phyloP scores from a whole-genome alignment of 208 protist genomes.

The Leishmania turanica region DNA sequence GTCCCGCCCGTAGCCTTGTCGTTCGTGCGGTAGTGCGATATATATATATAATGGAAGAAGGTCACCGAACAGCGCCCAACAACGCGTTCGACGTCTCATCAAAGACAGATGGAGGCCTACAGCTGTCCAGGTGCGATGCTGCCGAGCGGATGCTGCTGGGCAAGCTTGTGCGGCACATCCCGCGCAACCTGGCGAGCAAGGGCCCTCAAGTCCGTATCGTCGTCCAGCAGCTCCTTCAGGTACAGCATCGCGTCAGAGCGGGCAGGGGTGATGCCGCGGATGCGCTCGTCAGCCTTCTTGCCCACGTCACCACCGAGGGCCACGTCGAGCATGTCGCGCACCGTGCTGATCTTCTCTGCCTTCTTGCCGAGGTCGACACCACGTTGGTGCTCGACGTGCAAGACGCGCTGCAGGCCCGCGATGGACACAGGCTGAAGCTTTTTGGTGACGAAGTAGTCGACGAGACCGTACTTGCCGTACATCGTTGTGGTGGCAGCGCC shows the following conservation, averaged over 20 bases:
- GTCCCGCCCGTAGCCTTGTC: background rate
- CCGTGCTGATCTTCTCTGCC: slow-evolving; percentile 75
- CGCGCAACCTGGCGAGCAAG: slow-evolving; percentile 68
- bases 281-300: slow-evolving; percentile 61
- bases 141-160: slow-evolving; percentile 65
- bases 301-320: slow-evolving; percentile 81
- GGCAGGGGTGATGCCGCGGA: slow-evolving; percentile 73
- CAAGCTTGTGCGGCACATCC: slow-evolving; percentile 67
- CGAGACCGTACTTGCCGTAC: slow-evolving; percentile 84
- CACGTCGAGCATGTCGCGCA: slow-evolving; percentile 85
- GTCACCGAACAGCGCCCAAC: background rate
- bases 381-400: slow-evolving; percentile 79
- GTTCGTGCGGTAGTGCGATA: background rate
- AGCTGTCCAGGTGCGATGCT: slow-evolving; percentile 64
- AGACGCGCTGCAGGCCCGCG: slow-evolving; percentile 79
- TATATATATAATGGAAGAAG: background rate
- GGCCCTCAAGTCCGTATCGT: slow-evolving; percentile 81
- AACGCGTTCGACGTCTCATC: background rate
- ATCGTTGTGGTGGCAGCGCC: slow-evolving; percentile 33
- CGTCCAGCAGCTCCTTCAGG: slow-evolving; percentile 86
- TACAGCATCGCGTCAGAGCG: slow-evolving; percentile 70
- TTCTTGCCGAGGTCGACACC: slow-evolving; percentile 86
- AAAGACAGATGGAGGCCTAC: slow-evolving; percentile 14
- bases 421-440: slow-evolving; percentile 81
- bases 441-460: slow-evolving; percentile 84